Evolutionary conservation across 139 green algal genomes (phyloP).

Genomic region (Micractinium conductrix): DNA sequence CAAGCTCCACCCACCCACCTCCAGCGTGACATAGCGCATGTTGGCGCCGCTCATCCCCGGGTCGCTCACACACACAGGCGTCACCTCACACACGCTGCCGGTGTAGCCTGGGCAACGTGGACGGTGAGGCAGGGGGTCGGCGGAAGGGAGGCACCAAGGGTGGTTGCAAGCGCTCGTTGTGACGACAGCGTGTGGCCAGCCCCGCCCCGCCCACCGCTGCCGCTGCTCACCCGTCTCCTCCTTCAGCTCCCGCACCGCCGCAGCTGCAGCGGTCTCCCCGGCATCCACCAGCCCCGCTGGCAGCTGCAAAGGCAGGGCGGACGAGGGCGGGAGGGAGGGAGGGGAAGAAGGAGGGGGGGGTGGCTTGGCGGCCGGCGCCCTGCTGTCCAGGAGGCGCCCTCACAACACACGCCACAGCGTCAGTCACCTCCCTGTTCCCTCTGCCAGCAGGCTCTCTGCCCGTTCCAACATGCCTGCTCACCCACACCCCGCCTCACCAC

Average conservation of each 20-base stretch:
- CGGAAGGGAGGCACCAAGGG: too few species aligned
- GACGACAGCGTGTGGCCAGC: not conserved
- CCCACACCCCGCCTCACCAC: too few species aligned
- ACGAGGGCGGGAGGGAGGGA: too few species aligned
- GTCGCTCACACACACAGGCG: conserved; percentile 50
- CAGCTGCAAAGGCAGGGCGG: conserved; percentile 42
- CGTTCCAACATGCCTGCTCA: too few species aligned
- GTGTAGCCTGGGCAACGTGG: conserved; percentile 55
- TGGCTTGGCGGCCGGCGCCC: too few species aligned
- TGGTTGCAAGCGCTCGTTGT: too few species aligned
- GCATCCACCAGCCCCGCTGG: conserved; percentile 72
- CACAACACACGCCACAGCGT: too few species aligned
- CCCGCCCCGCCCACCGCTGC: not conserved
- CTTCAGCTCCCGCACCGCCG: conserved; percentile 69
- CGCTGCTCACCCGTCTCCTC: conserved; percentile 67
- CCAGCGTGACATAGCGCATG: conserved; percentile 59
- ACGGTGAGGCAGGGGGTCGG: not conserved
- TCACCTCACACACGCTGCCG: conserved; percentile 43
- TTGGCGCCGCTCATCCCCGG: conserved; percentile 67
- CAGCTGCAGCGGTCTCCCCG: conserved; percentile 56
- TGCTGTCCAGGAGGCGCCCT: too few species aligned
- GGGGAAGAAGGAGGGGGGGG: too few species aligned
- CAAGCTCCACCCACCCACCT: conserved; percentile 15
- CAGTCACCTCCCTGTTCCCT: too few species aligned
- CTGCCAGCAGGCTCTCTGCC: too few species aligned